A percentile compares a stretch with the other conserved stretches of the same genome.
Evolutionary conservation across 2,329 filamentous ascomycete species (phyloP).

Genomic region (Clarireedia monteithiana): DNA sequence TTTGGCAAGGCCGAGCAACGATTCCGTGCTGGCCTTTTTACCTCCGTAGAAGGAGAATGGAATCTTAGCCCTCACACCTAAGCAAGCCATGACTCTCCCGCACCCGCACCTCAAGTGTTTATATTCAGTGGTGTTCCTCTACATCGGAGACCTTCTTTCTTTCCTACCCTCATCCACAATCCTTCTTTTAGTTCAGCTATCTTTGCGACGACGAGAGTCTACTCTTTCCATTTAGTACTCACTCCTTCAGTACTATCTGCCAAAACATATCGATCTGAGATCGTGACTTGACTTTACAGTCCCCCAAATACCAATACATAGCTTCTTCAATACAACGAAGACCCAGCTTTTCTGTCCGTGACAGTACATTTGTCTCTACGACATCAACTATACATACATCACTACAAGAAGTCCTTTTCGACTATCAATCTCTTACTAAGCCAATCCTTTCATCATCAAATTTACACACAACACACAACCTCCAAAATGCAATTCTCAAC

Average conservation of each 20-base stretch:
- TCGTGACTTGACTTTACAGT: slow-evolving; percentile 17
- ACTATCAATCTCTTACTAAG: background rate
- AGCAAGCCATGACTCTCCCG: background rate
- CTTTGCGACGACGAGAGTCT: background rate
- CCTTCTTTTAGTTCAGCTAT: background rate
- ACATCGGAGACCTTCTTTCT: background rate
- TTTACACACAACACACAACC: slow-evolving; percentile 7
- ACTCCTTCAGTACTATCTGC: slow-evolving; percentile 15
- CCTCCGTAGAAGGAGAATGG: background rate
- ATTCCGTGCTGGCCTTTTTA: background rate
- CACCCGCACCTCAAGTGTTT: background rate
- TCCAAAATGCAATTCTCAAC: slow-evolving; percentile 47
- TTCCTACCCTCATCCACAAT: background rate
- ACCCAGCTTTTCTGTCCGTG: slow-evolving; percentile 12
- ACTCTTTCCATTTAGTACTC: slow-evolving; percentile 5
- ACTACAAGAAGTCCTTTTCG: slow-evolving; percentile 5
- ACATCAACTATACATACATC: slow-evolving; percentile 3
- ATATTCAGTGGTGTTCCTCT: background rate
- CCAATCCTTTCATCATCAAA: slow-evolving; percentile 16
- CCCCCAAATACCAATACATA: slow-evolving; percentile 11
- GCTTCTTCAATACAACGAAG: slow-evolving; percentile 8
- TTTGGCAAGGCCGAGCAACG: background rate
- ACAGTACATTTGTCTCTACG: slow-evolving; percentile 18
- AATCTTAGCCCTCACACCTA: background rate
- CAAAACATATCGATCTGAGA: slow-evolving; percentile 20